Percentiles rank a stretch among this genome's conserved stretches.
These are phyloP conservation scores for Petunia hybrid DNA, from an alignment of 305 asterid species.

Conservation along the genomic window DNA sequence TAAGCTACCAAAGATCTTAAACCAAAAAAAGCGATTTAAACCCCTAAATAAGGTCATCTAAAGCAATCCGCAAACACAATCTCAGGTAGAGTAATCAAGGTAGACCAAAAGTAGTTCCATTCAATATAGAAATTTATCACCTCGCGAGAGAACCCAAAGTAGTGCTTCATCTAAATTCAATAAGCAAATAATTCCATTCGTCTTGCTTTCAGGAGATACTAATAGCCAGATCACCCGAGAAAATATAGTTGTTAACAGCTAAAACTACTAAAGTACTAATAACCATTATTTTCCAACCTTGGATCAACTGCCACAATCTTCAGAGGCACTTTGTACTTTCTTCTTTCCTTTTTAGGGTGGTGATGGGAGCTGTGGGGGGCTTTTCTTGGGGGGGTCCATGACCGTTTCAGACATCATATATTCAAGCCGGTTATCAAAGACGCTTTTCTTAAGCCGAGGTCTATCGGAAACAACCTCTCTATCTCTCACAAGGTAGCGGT, in stretches of 20 bases:
- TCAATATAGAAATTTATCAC: conserved; percentile 16
- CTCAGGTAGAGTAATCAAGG: not conserved
- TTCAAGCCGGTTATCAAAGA: too few relatives aligned
- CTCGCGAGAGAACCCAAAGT: not conserved
- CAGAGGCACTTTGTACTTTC: not conserved
- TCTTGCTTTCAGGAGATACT: conserved; percentile 13
- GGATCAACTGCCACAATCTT: conserved; percentile 8
- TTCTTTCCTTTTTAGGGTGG: not conserved
- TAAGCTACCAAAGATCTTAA: conserved; percentile 12
- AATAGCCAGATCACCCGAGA: conserved; percentile 3
- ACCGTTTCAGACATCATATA: too few relatives aligned
- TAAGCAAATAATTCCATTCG: not conserved
- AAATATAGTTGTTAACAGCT: not conserved
- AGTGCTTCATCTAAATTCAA: not conserved
- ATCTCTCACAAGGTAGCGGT: too few relatives aligned
- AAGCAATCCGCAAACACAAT: not conserved
- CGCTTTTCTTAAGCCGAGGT: too few relatives aligned
- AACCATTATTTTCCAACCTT: not conserved
- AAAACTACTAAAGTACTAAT: not conserved
- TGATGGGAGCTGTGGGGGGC: not conserved
- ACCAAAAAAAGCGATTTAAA: not conserved
- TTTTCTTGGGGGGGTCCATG: not conserved
- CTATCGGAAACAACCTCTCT: too few relatives aligned
- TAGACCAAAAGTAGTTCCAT: conserved; percentile 1
- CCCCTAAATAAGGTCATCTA: not conserved